A percentile compares a stretch with the other conserved stretches of the same genome.
Conservation (phyloP, 306 rosid genomes). For the Senna siamea region DNA sequence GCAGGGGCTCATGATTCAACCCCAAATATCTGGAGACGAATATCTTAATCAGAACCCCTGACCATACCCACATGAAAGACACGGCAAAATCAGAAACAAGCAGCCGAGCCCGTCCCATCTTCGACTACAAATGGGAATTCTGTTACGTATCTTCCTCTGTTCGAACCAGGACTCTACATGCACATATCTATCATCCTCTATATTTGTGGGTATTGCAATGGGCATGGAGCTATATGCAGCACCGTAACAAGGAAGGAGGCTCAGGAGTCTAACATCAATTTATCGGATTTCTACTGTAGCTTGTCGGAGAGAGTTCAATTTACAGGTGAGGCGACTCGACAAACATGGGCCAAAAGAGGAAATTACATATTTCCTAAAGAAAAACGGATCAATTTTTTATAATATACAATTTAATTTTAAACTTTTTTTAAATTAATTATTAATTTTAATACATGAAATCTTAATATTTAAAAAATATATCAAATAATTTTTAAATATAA, state of each 20-base stretch:
- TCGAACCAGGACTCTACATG: background rate
- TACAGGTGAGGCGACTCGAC: background rate
- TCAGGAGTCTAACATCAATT: background rate
- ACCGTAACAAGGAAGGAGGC: background rate
- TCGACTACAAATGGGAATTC: background rate
- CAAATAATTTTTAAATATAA: too few species aligned
- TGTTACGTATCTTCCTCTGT: background rate
- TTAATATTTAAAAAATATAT: too few species aligned
- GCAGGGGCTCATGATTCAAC: constrained; percentile 43
- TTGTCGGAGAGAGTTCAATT: background rate
- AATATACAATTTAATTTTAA: too few species aligned
- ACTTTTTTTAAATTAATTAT: too few species aligned
- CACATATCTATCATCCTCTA: background rate
- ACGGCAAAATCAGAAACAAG: constrained; percentile 61
- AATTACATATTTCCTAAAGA: too few species aligned
- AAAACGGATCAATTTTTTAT: too few species aligned
- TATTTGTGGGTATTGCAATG: background rate
- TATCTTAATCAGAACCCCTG: constrained; percentile 62
- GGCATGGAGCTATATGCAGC: background rate
- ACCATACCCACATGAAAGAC: constrained; percentile 93
- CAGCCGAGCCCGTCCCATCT: constrained; percentile 54
- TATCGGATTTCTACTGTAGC: background rate
- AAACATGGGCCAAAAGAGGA: too few species aligned
- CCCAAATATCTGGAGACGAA: constrained; percentile 48
- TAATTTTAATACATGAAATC: too few species aligned